Base-by-base conservation (phyloP, 495 filamentous ascomycete species). In the Penicillium paradoxum region DNA sequence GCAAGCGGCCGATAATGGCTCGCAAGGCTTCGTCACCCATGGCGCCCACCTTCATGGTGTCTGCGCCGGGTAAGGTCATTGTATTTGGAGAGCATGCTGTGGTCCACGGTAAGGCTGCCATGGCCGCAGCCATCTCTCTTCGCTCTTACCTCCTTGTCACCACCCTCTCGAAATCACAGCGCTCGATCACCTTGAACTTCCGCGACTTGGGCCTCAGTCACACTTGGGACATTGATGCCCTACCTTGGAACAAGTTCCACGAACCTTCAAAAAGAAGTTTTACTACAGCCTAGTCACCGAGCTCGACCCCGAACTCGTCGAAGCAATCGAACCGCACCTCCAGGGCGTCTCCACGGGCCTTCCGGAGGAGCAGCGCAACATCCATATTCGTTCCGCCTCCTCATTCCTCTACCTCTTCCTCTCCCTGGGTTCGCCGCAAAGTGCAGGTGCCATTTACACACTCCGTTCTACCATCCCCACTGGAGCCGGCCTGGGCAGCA, bases 31-130 rank as follows among this genome's bases (percentile, higher is more conserved):
- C 76, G 4, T 77, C 76, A 9, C 75, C 77, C 0, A 72, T 80
- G 75, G 79, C 91, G 73, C 91, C 92, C 5, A 74, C 91, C 39
- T 98, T 97, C 58, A 95, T 97, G 88, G 91, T 96, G 49, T 97
- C 93, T 6, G 91, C 93, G 13, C 93, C 93, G 11, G 93, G 91
- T 29, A 98, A 98, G 70, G 92, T 95, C 61, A 97, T 98, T 65
- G 89, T 96, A 15, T 96, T 87, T 69, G 93, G 93, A 48, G 93
- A 98, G 66, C 93, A 98, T 74, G 89, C 93, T 10, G 93, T 96
- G 2, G 93, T 98, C 9, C 82, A 98, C 63, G 93, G 93, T 64
- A 96, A 96, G 83, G 84, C 91, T 44, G 91, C 93, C 47, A 90
- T 98, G 69, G 93, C 93, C 36, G 93, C 92, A 17, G 84, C 93